Base-by-base conservation (phyloP, 1,284 basidiomycete species). In the Irpex sp. region DNA sequence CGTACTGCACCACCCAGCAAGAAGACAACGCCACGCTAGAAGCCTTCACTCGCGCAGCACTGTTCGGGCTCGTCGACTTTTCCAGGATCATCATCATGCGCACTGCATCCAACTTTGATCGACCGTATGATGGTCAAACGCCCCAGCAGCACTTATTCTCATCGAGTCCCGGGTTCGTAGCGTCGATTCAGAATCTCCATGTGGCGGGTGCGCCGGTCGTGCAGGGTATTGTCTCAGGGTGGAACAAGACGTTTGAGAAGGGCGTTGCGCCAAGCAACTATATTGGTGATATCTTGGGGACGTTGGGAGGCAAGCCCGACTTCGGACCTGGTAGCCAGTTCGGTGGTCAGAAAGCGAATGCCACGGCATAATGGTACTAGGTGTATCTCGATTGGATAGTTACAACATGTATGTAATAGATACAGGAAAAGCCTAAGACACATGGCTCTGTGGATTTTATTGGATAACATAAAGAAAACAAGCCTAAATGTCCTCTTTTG, bases 21-120 rank as follows among this genome's bases (percentile, higher is more conserved):
- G 82, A 84, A 68, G 82, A 83, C 72, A 82, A 81, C 66, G 81
- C 78, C 15, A 76, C 74, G 26, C 78, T 82, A 44, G 79, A 79
- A 62, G 75, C 76, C 2, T 75, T 83, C 62, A 67, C 82, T 31
- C 76, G 81, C 47, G 78, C 75, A 2, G 72, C 76, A 60, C 70
- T 75, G 55, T 74, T 76, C 26, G 72, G 75, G 2, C 69, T 74
- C 44, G 70, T 80, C 63, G 82, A 83, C 70, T 82, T 81, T 69
- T 66, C 73, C 1, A 76, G 82, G 54, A 72, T 82, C 60, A 75
- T 83, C 64, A 63, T 81, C 63, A 78, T 82, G 72, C 76, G 82
- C 34, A 79, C 81, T 2, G 79, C 71, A 8, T 76, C 76, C 47
- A 77, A 82, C 71, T 80, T 82, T 64, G 81, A 83, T 71, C 67